Conservation (phyloP, 192 early-diverging fungal genomes). For the Obelidium mucronatum region DNA sequence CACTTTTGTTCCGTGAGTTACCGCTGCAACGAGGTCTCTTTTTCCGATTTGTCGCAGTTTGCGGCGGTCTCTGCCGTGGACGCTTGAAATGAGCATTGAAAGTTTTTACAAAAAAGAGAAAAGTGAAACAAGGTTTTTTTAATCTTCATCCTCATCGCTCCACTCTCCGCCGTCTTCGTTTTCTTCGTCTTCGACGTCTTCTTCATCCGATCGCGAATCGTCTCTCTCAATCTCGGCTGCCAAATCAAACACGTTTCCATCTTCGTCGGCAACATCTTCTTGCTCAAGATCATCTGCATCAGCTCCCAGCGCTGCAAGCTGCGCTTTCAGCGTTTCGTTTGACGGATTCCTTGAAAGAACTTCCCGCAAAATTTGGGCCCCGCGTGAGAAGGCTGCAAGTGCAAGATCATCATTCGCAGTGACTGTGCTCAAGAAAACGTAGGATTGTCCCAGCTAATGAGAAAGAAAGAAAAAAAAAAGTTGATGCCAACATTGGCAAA, state of each 20-base stretch:
- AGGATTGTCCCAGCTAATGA: constrained; percentile 14
- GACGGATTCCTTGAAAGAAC: neutral
- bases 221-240: constrained; percentile 18
- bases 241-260: constrained; percentile 23
- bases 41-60: constrained; percentile 1
- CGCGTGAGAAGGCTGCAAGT: neutral
- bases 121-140: too few relatives aligned
- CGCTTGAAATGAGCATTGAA: neutral
- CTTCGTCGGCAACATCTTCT: constrained; percentile 15
- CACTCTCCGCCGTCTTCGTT: neutral
- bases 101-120: too few relatives aligned
- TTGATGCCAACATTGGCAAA: neutral
- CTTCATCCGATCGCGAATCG: constrained; percentile 2
- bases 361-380: neutral
- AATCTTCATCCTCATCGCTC: neutral
- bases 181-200: neutral
- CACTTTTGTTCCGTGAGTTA: neutral
- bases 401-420: constrained; percentile 22
- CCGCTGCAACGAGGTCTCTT: neutral
- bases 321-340: neutral
- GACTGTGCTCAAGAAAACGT: constrained; percentile 23
- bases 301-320: constrained; percentile 10
- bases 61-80: neutral
- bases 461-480: neutral
- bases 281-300: neutral